Base-by-base conservation (phyloP, 2,329 filamentous ascomycete genomes). In the Colletotrichum viniferum region DNA sequence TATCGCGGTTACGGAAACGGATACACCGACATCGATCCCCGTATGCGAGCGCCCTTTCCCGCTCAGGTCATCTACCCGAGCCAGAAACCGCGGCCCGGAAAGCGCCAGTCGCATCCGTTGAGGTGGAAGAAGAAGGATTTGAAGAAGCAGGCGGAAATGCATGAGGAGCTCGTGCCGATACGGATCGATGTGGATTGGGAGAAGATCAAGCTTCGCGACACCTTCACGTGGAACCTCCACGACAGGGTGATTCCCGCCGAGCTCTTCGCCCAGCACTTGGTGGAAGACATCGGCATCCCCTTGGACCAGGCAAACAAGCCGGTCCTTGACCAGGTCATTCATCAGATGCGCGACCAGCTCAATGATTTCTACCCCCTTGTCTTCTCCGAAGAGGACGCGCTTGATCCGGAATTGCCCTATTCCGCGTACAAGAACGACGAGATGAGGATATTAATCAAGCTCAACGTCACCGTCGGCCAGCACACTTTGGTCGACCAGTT, bases 141-240 rank as follows among this genome's bases (percentile, higher is more conserved):
- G 87, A 90, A 92, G 77, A 91, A 93, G 79, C 97, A 98, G 86
- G 95, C 95, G 28, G 96, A 98, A 79, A 94, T 96, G 82, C 90
- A 95, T 69, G 97, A 99, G 83, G 95, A 98, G 82, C 87, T 99
- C 69, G 95, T 98, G 2, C 97, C 97, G 4, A 91, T 99, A 78
- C 92, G 97, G 63, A 86, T 99, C 70, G 97, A 99, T 80, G 95
- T 98, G 65, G 97, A 99, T 81, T 94, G 95, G 90, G 96, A 98
- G 79, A 98, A 98, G 86, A 92, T 98, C 80, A 97, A 97, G 85
- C 89, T 99, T 76, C 94, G 97, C 83, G 97, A 99, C 84, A 98
- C 97, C 1, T 98, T 99, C 79, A 98, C 97, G 4, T 99, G 96
- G 96, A 99, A 99, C 84, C 89, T 98, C 43, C 95, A 98, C 85